Conservation (phyloP, 2,329 filamentous ascomycete species). For the Penicillium sp. region DNA sequence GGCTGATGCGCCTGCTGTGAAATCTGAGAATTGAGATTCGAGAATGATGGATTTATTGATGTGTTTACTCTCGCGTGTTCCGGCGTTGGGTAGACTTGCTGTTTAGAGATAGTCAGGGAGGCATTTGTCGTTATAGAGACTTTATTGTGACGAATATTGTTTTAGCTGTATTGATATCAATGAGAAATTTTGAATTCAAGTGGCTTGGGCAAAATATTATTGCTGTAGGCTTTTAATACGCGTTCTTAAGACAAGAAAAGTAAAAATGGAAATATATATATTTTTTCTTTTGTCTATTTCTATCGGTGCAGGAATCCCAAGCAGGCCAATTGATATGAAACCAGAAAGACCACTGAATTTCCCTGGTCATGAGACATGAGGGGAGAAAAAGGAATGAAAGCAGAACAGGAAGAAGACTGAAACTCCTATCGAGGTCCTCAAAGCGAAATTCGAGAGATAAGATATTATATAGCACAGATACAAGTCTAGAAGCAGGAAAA, state of each 20-base stretch:
- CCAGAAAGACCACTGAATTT: not conserved
- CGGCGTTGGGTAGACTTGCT: not conserved
- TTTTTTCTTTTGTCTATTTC: constrained; percentile 21
- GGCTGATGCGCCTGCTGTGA: not conserved
- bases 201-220: not conserved
- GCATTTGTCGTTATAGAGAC: not conserved
- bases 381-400: constrained; percentile 2
- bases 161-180: constrained; percentile 4
- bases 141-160: not conserved
- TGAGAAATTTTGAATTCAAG: not conserved
- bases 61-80: not conserved
- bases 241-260: not conserved
- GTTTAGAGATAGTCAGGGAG: not conserved
- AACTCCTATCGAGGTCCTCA: constrained; percentile 17
- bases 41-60: not conserved
- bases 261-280: not conserved
- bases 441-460: constrained; percentile 15
- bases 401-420: constrained; percentile 4
- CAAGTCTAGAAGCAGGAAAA: constrained; percentile 1
- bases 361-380: not conserved
- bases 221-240: not conserved
- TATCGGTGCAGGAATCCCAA: constrained; percentile 9
- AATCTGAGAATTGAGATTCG: not conserved
- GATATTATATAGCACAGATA: constrained; percentile 8
- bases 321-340: not conserved